These are phyloP conservation scores for Nitzschia sp. DNA, from an alignment of 108 stramenopile genomes.

Conservation along the genomic window DNA sequence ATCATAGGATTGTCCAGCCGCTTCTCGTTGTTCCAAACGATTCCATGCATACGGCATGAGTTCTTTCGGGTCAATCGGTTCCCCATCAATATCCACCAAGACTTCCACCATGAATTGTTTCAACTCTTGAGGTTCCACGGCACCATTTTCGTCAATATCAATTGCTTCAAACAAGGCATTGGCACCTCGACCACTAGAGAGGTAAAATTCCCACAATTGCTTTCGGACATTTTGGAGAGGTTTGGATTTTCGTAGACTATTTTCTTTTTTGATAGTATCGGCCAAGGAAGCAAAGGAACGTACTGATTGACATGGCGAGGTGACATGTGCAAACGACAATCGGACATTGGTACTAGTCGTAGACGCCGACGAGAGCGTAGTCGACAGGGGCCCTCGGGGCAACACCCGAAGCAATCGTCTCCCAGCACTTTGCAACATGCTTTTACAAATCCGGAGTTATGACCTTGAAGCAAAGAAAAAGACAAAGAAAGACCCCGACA, in stretches of 20 bases:
- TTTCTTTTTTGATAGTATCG: neutral
- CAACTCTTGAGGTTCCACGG: conserved; percentile 47
- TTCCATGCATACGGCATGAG: conserved; percentile 44
- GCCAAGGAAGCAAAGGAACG: conserved; percentile 9
- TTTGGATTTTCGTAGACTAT: neutral
- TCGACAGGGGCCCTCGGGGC: neutral
- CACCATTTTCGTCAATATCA: conserved; percentile 50
- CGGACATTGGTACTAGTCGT: neutral
- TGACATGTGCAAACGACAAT: neutral
- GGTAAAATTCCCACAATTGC: conserved; percentile 66
- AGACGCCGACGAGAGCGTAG: neutral
- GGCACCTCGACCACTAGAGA: conserved; percentile 61
- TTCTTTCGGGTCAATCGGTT: conserved; percentile 25
- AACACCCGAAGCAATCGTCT: neutral
- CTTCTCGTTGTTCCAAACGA: conserved; percentile 26
- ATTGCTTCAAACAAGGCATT: conserved; percentile 62
- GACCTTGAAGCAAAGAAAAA: neutral
- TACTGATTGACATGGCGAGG: neutral
- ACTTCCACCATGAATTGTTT: conserved; percentile 58
- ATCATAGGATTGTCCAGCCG: conserved; percentile 19
- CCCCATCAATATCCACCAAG: conserved; percentile 31
- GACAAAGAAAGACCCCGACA: neutral
- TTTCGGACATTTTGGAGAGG: conserved; percentile 54
- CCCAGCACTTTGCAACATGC: conserved; percentile 1
- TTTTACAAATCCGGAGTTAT: neutral